These are phyloP conservation scores for Pseudopithomyces maydicus DNA, from an alignment of 2,329 filamentous ascomycete genomes.

Conservation along the genomic window DNA sequence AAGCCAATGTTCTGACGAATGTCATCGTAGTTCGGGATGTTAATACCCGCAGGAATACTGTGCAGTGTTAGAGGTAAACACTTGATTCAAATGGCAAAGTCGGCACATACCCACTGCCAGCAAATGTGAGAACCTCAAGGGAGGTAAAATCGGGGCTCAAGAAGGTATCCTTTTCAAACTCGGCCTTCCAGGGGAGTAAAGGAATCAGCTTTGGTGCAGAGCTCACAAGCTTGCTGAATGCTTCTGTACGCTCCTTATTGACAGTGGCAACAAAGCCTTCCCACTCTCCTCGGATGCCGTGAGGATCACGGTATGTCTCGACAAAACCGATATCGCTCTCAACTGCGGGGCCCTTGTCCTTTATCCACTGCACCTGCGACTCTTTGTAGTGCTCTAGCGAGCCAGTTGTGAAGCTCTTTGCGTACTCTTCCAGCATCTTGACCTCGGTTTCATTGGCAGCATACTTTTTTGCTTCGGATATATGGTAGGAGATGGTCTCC, in stretches of 20 bases:
- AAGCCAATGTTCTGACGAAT: conserved; percentile 84
- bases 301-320: conserved; percentile 61
- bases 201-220: conserved; percentile 84
- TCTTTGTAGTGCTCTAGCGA: conserved; percentile 57
- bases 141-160: conserved; percentile 94
- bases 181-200: conserved; percentile 82
- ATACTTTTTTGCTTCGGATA: conserved; percentile 54
- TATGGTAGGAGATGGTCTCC: conserved; percentile 51
- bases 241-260: conserved; percentile 86
- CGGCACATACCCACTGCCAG: conserved; percentile 56
- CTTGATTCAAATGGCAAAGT: not conserved
- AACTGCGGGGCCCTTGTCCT: conserved; percentile 57
- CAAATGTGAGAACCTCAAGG: conserved; percentile 86
- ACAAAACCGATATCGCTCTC: conserved; percentile 61
- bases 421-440: conserved; percentile 54
- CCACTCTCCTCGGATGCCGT: conserved; percentile 60
- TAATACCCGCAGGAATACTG: conserved; percentile 64
- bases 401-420: conserved; percentile 56
- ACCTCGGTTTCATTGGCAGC: conserved; percentile 52
- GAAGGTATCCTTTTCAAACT: conserved; percentile 97
- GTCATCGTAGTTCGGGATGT: conserved; percentile 62
- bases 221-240: conserved; percentile 83
- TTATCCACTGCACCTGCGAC: conserved; percentile 59
- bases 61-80: conserved; percentile 6
- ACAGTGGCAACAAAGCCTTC: conserved; percentile 66